Base-by-base conservation (phyloP, 2,329 filamentous ascomycete species). In the Ceratocystis huliohia region DNA sequence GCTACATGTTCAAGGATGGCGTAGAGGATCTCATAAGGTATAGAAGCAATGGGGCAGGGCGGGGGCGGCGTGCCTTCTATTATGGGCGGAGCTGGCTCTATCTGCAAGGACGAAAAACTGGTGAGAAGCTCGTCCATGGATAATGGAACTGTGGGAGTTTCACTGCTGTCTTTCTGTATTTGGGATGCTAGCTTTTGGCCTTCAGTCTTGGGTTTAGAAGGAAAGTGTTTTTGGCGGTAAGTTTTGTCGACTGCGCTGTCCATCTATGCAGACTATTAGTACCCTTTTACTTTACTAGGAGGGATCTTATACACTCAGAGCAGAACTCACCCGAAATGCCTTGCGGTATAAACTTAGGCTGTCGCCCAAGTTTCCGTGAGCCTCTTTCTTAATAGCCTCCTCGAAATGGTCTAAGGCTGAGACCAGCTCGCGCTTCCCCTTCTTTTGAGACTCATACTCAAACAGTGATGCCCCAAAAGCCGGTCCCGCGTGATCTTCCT, bases 341-440 rank as follows among this genome's bases (percentile, higher is more conserved):
- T 88, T 91, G 61, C 94, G 85, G 75, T 99, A 99, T 63, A 95
- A 82, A 70, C 83, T 85, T 66, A 99, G 75, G 73, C 93, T 97
- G 69, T 97, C 93, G 4, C 92, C 91, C 63, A 97, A 80, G 69
- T 85, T 94, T 0, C 94, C 94, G 71, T 88, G 84, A 0, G 82
- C 83, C 76, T 99, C 94, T 75, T 87, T 91, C 76, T 95, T 88
- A 66, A 96, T 92, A 2, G 93, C 94, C 73, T 84, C 85, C 74
- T 97, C 94, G 72, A 94, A 97, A 74, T 96, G 89, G 71, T 97
- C 94, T 17, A 99, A 77, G 0, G 94, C 94, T 10, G 92, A 89
- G 25, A 80, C 78, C 3, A 88, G 88, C 70, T 88, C 75, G 66
- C 70, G 74, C 10, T 74, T 72, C 33, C 28, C 37, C 25, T 63